phyloP scores from a whole-genome alignment of 345 rosid species.

The Hevea brasiliensis region DNA sequence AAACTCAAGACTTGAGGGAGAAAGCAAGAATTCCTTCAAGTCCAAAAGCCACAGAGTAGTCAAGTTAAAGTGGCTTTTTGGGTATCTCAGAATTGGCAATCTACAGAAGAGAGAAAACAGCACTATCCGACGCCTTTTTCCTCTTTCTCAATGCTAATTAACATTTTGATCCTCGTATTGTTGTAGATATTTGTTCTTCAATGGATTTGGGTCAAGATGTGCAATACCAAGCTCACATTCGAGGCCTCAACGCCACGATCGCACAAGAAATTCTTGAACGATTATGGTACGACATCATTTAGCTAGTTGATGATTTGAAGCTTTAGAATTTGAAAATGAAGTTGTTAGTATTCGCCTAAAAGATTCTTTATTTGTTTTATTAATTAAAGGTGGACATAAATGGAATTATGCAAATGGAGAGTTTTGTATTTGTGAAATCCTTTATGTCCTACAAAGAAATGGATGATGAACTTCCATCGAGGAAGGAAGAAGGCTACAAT shows the following conservation, averaged over 20 bases:
- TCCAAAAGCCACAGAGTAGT: background rate
- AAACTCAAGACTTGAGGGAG: background rate
- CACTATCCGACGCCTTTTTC: constrained; percentile 18
- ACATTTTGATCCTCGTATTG: background rate
- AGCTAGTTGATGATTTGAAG: constrained; percentile 5
- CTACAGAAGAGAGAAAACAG: constrained; percentile 90
- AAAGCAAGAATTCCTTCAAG: background rate
- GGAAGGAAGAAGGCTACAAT: too few species aligned
- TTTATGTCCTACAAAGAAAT: too few species aligned
- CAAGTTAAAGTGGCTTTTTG: constrained; percentile 50
- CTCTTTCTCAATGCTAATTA: background rate
- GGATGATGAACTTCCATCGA: too few species aligned
- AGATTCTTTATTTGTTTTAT: too few species aligned
- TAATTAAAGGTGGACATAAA: too few species aligned
- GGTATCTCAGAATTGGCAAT: constrained; percentile 60
- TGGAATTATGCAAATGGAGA: too few species aligned
- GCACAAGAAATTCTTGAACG: constrained; percentile 78
- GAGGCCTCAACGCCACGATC: constrained; percentile 89
- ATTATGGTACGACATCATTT: constrained; percentile 58
- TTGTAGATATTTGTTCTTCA: background rate
- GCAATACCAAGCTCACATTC: constrained; percentile 85
- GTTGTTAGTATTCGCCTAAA: too few species aligned
- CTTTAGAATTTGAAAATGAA: too few species aligned
- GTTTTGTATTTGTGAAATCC: too few species aligned
- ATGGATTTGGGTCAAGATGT: constrained; percentile 28